Percentiles rank a stretch among this genome's conserved stretches.
Evolutionary conservation across 164 flowering plant species (phyloP).

Genomic region (Sedum album): DNA sequence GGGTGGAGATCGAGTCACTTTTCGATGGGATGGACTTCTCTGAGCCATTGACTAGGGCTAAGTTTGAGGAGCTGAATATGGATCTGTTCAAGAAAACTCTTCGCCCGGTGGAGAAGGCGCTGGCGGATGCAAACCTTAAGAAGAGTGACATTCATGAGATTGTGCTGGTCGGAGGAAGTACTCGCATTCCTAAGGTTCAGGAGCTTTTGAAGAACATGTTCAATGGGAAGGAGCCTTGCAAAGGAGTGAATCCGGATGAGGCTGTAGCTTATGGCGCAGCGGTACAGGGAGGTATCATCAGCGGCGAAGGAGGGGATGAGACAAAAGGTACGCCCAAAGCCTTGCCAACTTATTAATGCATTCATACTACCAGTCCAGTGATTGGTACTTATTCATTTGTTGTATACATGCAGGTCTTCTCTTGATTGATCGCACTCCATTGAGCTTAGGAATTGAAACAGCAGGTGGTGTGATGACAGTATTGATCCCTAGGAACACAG

Average conservation of each 20-base stretch:
- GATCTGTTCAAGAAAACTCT: constrained; percentile 15
- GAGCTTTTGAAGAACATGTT: constrained; percentile 37
- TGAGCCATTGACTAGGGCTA: too few species aligned
- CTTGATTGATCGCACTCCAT: too few species aligned
- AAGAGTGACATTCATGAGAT: constrained; percentile 34
- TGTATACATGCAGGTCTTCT: too few species aligned
- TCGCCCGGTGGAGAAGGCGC: constrained; percentile 37
- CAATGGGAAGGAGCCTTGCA: constrained; percentile 45
- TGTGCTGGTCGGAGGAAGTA: constrained; percentile 34
- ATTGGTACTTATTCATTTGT: too few species aligned
- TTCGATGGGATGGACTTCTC: too few species aligned
- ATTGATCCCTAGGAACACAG: too few species aligned
- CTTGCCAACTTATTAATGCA: too few species aligned
- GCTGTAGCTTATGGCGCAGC: constrained; percentile 57
- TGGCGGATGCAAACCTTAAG: constrained; percentile 40
- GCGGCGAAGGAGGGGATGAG: constrained; percentile 39
- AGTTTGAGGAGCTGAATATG: too few species aligned
- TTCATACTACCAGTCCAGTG: too few species aligned
- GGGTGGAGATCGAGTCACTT: too few species aligned
- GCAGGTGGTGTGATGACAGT: too few species aligned
- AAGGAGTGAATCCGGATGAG: constrained; percentile 49
- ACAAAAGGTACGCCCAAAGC: constrained; percentile 28
- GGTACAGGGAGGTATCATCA: constrained; percentile 40
- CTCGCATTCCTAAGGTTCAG: constrained; percentile 27
- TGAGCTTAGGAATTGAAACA: too few species aligned